Evolutionary conservation across 2,329 filamentous ascomycete species (phyloP).

Genomic region (Microcera coccophila): DNA sequence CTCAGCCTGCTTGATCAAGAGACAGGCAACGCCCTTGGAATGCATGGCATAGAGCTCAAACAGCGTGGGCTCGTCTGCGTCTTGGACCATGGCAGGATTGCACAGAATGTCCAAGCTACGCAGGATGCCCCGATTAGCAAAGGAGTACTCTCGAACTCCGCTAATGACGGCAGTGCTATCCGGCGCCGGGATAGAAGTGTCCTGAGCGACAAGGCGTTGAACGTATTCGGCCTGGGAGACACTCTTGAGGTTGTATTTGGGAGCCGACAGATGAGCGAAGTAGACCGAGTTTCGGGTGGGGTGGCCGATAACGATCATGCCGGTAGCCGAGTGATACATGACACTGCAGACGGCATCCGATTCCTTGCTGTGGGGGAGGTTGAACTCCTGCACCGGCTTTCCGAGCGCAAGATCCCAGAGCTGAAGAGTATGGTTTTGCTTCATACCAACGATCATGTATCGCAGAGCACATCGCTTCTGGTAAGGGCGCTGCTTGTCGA

Average conservation of each 20-base stretch:
- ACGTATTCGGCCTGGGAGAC: conserved; percentile 89
- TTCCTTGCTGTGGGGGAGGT: conserved; percentile 92
- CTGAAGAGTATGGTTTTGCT: conserved; percentile 98
- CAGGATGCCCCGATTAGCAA: conserved; percentile 78
- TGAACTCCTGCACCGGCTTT: conserved; percentile 95
- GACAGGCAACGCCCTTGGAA: conserved; percentile 89
- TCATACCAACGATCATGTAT: conserved; percentile 96
- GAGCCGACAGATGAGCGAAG: conserved; percentile 91
- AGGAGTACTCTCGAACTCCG: conserved; percentile 91
- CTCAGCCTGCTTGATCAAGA: conserved; percentile 82
- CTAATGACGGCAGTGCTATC: conserved; percentile 97
- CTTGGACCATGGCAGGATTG: conserved; percentile 60
- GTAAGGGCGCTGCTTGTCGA: conserved; percentile 94
- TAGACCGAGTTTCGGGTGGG: conserved; percentile 97
- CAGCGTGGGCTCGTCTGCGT: conserved; percentile 66
- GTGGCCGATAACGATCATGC: conserved; percentile 92
- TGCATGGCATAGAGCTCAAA: conserved; percentile 98
- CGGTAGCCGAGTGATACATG: conserved; percentile 85
- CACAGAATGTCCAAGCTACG: conserved; percentile 87
- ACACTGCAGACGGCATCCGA: conserved; percentile 98
- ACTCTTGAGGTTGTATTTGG: conserved; percentile 79
- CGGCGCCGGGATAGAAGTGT: conserved; percentile 71
- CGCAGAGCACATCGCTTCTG: conserved; percentile 83
- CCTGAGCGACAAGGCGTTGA: conserved; percentile 68
- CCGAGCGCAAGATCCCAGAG: conserved; percentile 95